phyloP scores from a whole-genome alignment of 148 eudicot genomes.

The Rhododendron ferrugineum region DNA sequence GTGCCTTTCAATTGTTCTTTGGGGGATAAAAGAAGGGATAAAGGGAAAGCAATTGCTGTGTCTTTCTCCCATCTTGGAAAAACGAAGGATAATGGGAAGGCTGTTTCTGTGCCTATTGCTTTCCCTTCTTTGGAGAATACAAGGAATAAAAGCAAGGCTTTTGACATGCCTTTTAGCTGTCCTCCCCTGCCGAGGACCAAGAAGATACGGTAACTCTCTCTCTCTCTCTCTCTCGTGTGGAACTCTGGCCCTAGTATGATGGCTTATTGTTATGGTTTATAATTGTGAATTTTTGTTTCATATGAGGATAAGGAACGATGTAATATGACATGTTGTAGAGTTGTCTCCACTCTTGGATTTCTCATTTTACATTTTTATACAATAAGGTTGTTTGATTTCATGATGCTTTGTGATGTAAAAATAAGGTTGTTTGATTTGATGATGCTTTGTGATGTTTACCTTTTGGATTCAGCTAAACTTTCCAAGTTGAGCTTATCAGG shows the following conservation, averaged over 20 bases:
- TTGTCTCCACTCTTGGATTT: neutral
- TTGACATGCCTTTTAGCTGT: constrained; percentile 18
- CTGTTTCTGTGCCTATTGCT: neutral
- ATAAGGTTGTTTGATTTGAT: neutral
- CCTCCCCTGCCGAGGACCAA: constrained; percentile 21
- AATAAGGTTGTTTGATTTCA: neutral
- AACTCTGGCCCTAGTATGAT: neutral
- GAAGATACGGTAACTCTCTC: constrained; percentile 16
- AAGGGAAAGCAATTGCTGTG: constrained; percentile 4
- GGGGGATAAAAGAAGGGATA: neutral
- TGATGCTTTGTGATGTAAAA: too few species aligned
- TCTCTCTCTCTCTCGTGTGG: neutral
- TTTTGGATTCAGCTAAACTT: neutral
- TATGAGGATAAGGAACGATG: neutral
- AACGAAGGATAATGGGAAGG: constrained; percentile 15
- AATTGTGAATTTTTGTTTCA: neutral
- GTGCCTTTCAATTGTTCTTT: constrained; percentile 5
- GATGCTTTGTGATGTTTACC: neutral
- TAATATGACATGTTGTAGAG: neutral
- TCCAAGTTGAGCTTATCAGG: constrained; percentile 5
- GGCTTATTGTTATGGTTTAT: neutral
- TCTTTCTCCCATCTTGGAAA: neutral
- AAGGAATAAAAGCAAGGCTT: constrained; percentile 16
- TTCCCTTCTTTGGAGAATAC: constrained; percentile 4
- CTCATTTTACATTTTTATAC: neutral